Conservation (phyloP, 257 asterid species). For the Solanum gracilifrons region DNA sequence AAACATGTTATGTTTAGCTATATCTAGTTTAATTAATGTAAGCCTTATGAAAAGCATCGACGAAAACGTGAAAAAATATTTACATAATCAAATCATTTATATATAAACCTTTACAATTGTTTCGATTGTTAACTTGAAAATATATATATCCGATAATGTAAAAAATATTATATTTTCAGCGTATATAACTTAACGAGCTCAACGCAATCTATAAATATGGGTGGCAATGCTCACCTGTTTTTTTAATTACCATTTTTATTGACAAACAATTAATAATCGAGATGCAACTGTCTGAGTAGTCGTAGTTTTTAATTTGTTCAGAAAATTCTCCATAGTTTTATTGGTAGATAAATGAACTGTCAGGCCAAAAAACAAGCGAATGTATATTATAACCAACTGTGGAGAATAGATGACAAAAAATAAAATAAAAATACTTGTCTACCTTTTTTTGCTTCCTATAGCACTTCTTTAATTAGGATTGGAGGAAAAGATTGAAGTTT, state of each 20-base stretch:
- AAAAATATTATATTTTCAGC: background rate
- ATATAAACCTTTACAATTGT: background rate
- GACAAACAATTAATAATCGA: background rate
- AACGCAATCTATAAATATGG: background rate
- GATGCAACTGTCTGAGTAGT: background rate
- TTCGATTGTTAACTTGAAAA: background rate
- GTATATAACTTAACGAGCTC: background rate
- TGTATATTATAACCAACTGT: background rate
- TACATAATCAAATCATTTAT: background rate
- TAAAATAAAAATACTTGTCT: background rate
- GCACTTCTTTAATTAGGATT: background rate
- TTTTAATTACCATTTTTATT: background rate
- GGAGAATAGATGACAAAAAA: background rate
- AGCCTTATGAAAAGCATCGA: background rate
- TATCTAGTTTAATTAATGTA: background rate
- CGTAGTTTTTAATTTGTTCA: background rate
- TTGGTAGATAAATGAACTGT: background rate
- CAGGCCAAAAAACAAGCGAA: background rate
- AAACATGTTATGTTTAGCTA: background rate
- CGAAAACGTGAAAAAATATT: background rate
- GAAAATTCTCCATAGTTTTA: background rate
- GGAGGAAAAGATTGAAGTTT: background rate
- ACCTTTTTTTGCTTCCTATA: background rate
- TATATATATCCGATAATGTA: background rate
- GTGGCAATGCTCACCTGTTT: background rate